Percentiles rank a stretch among this genome's conserved stretches.
These are phyloP conservation scores for Penstemon barbatus DNA, from an alignment of 257 asterid species.

Conservation along the genomic window DNA sequence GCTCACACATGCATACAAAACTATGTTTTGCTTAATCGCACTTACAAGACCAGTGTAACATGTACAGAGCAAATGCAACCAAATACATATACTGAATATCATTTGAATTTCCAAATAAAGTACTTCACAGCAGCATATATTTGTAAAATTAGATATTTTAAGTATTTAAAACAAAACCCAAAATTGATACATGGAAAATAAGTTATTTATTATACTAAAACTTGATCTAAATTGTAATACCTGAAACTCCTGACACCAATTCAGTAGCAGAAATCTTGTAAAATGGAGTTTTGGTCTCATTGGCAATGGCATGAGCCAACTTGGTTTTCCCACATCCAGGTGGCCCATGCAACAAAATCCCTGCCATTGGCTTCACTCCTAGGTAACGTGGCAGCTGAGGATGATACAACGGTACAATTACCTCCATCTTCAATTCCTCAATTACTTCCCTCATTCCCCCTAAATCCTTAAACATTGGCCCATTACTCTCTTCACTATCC, in stretches of 20 bases:
- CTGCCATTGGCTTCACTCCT: conserved; percentile 76
- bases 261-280: conserved; percentile 85
- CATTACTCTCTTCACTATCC: conserved; percentile 18
- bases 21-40: neutral
- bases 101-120: neutral
- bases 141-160: neutral
- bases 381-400: conserved; percentile 55
- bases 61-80: neutral
- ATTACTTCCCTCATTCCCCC: conserved; percentile 76
- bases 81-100: neutral
- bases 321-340: conserved; percentile 98
- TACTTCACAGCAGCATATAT: conserved; percentile 5
- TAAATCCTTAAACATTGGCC: conserved; percentile 76
- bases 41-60: neutral
- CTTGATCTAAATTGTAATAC: conserved; percentile 29
- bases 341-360: conserved; percentile 85
- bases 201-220: neutral
- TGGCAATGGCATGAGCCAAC: conserved; percentile 95
- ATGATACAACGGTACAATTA: conserved; percentile 66
- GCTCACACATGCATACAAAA: no score
- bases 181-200: no score
- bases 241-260: conserved; percentile 92
- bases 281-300: conserved; percentile 81
- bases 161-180: no score
- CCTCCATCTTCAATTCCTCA: conserved; percentile 73